Base-by-base conservation (phyloP, 768 basidiomycete species). In the Suillus subluteus region DNA sequence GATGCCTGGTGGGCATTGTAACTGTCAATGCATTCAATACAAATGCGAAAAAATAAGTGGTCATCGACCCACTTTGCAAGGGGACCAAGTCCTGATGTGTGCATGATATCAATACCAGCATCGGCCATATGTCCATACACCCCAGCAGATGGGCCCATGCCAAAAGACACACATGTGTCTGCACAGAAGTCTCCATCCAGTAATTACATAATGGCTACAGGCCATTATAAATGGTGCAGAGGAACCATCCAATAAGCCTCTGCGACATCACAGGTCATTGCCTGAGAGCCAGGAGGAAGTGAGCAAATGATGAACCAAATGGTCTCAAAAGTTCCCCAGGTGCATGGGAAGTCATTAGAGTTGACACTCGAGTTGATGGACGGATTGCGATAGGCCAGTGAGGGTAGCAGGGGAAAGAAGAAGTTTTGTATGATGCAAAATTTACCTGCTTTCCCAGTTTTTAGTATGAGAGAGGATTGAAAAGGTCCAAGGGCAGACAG, bases 201-300 rank as follows among this genome's bases (percentile, higher is more conserved):
- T 35, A 69, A 4, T 1, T 68, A 67, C 11, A 77, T 67, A 2
- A 78, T 76, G 0, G 67, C 41, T 1, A 70, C 74, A 0, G 74
- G 70, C 75, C 75, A 79, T 56, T 79, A 76, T 0, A 69, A 74
- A 0, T 65, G 69, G 38, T 75, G 69, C 2, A 76, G 50, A 0
- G 76, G 76, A 0, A 80, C 70, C 13, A 67, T 75, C 2, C 75
- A 64, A 43, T 79, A 80, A 0, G 80, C 80, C 62, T 79, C 77
- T 0, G 73, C 67, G 2, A 81, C 69, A 54, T 43, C 16, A 6
- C 2, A 6, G 0, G 16, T 43, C 3, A 3, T 16, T 0, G 6
- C 16, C 13, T 43, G 41, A 7, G 41, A 43, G 80, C n/a, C n/a
- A n/a, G n/a, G n/a, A n/a, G n/a, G n/a, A n/a, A n/a, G n/a, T n/a